Percentiles rank a stretch among this genome's conserved stretches.
Conservation (phyloP, 1,284 basidiomycete genomes). For the Thelephora terrestris region DNA sequence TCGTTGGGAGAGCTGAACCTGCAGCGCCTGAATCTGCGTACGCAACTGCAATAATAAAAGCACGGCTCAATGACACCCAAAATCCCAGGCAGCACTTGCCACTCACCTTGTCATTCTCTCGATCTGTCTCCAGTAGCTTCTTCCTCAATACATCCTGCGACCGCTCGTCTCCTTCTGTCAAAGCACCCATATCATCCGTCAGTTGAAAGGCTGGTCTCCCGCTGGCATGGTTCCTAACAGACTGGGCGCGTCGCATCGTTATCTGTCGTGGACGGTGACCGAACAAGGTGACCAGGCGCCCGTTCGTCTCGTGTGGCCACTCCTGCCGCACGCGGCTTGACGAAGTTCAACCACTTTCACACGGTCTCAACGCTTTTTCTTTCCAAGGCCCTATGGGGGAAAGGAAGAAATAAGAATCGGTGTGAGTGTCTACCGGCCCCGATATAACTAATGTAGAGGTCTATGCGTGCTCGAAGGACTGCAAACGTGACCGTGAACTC, state of each 20-base stretch:
- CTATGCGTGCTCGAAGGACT: too few relatives aligned
- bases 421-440: too few relatives aligned
- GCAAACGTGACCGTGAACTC: too few relatives aligned
- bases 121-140: conserved; percentile 58
- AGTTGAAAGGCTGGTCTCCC: conserved; percentile 7
- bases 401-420: too few relatives aligned
- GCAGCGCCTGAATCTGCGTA: conserved; percentile 47
- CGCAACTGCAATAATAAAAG: conserved; percentile 34
- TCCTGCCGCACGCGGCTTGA: too few relatives aligned
- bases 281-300: too few relatives aligned
- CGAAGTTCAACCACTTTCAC: too few relatives aligned
- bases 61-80: neutral
- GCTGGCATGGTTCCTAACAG: conserved; percentile 37
- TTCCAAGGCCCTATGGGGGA: too few relatives aligned
- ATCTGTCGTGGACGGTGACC: neutral
- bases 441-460: too few relatives aligned
- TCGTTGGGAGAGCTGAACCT: conserved; percentile 50
- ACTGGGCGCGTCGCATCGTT: conserved; percentile 23
- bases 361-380: too few relatives aligned
- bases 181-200: conserved; percentile 46
- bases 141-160: conserved; percentile 50
- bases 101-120: conserved; percentile 58
- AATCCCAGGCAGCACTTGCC: too few relatives aligned
- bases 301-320: too few relatives aligned
- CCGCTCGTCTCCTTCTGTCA: conserved; percentile 51